Conservation (phyloP, 2,329 filamentous ascomycete species). For the Colletotrichum sp. region DNA sequence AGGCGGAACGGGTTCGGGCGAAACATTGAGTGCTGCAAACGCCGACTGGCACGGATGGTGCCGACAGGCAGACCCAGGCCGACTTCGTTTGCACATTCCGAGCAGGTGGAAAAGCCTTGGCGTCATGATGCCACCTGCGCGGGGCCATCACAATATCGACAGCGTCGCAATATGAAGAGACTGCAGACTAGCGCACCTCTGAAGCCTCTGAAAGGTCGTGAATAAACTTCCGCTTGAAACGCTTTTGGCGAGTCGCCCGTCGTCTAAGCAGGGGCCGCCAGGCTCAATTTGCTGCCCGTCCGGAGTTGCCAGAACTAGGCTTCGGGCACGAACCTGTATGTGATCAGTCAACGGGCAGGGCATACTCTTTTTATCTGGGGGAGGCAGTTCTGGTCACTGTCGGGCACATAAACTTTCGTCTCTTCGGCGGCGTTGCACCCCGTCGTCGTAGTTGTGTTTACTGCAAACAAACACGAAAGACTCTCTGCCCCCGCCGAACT, state of each 20-base stretch:
- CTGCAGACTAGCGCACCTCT: background rate
- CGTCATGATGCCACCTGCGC: background rate
- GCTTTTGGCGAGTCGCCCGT: background rate
- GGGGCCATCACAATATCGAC: background rate
- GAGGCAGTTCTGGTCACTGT: background rate
- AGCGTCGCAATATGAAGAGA: background rate
- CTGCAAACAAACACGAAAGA: background rate
- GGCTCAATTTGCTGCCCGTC: background rate
- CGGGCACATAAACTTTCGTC: background rate
- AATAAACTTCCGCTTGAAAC: slow-evolving; percentile 16
- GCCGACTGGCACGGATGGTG: background rate
- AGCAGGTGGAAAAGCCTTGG: background rate
- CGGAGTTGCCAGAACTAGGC: background rate
- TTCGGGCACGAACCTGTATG: slow-evolving; percentile 1
- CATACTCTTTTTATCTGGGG: background rate
- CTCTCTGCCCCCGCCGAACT: background rate
- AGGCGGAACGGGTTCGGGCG: background rate
- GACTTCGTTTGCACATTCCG: background rate
- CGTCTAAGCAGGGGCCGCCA: background rate
- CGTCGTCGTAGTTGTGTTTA: background rate
- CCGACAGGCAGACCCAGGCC: background rate
- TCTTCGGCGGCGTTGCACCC: background rate
- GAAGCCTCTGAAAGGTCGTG: background rate
- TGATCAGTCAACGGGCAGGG: background rate
- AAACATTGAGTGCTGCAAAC: background rate